Percentiles rank a stretch among this genome's conserved stretches.
phyloP scores from a whole-genome alignment of 495 filamentous ascomycete genomes.

The Neurospora discreta region DNA sequence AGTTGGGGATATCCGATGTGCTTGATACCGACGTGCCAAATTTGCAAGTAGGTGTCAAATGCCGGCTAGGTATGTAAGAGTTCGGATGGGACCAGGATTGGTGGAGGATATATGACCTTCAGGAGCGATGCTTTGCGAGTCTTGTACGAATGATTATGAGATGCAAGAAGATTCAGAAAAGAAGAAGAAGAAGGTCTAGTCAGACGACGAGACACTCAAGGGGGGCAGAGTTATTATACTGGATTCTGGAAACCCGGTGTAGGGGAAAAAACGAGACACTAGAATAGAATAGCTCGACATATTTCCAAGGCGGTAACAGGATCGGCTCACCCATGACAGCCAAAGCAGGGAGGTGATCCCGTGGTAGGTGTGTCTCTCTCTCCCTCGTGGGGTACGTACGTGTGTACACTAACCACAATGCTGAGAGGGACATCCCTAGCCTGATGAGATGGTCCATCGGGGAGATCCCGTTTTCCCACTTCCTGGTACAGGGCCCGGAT shows the following conservation, averaged over 20 bases:
- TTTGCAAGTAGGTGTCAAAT: not conserved
- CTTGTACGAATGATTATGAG: not conserved
- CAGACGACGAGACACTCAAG: not conserved
- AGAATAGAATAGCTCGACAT: not conserved
- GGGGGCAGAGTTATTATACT: not conserved
- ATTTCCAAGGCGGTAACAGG: not conserved
- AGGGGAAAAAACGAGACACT: not conserved
- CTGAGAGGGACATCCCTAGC: not conserved
- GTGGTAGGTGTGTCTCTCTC: not conserved
- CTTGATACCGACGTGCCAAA: not conserved
- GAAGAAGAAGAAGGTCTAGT: not conserved
- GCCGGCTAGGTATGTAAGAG: not conserved
- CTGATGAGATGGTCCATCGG: not conserved
- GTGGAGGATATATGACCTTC: not conserved
- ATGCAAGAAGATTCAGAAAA: not conserved
- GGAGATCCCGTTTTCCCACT: not conserved
- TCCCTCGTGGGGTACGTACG: not conserved
- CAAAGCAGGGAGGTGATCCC: not conserved
- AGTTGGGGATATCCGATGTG: slow-evolving; percentile 24
- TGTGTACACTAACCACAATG: not conserved
- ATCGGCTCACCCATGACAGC: not conserved
- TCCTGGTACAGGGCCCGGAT: not conserved
- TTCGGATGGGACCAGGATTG: not conserved
- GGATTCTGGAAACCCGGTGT: not conserved
- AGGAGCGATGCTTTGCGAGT: not conserved